Evolutionary conservation across 169 alveolate species (phyloP), one percentile per base, ranked within the genome.

Genomic region (Sarcocystis neurona): DNA sequence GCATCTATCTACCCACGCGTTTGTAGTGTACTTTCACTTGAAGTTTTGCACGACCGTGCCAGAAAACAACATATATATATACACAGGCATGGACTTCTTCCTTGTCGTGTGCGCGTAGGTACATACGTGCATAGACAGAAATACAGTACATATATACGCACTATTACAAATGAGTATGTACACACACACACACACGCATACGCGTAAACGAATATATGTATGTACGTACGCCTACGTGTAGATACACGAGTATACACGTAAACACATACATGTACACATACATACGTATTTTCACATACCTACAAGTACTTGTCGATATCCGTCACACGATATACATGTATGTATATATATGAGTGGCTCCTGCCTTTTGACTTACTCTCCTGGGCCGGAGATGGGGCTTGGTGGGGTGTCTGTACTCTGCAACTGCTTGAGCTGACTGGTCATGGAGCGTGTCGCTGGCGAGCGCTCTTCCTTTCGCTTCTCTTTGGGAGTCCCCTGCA

Each of bases 381-480:
- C 27, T 70, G 50, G 79, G 79, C 48, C 27, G n/a, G 79, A 70
- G 79, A 47, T 70, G 79, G n/a, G 79, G 79, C 23, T 70, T 12
- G 23, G 47, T 5, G 39, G 79, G 79, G 79, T 70, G 79, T 70
- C 79, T 70, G 27, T 70, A 70, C 79, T 32, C 48, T 23, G 39
- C 48, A n/a, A 23, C 6, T 20, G 48, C 79, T 5, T 3, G 23
- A 15, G 23, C 30, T 12, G 23, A 53, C 12, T 53, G 66, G 23
- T n/a, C n/a, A n/a, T n/a, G n/a, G n/a, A n/a, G n/a, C n/a, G n/a
- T n/a, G n/a, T n/a, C n/a, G n/a, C n/a, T n/a, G n/a, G n/a, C n/a
- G n/a, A n/a, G n/a, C n/a, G n/a, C n/a, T n/a, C n/a, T n/a, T n/a
- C n/a, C n/a, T n/a, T n/a, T n/a, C n/a, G n/a, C n/a, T n/a, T n/a